Base-by-base conservation (phyloP, 768 basidiomycete species). In the Boletus subparvulus region DNA sequence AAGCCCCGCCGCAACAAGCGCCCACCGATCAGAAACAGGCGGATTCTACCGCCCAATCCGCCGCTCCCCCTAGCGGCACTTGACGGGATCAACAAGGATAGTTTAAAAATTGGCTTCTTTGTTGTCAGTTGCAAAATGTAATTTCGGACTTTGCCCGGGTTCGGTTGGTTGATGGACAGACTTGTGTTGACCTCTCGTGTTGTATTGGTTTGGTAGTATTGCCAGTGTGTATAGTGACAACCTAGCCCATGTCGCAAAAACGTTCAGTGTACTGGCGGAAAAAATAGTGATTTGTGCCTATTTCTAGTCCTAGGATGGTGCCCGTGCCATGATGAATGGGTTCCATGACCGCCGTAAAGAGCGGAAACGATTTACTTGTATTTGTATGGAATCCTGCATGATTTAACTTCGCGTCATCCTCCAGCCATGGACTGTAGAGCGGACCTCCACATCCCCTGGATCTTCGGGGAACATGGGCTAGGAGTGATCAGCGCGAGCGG, bases 391-490 rank as follows among this genome's bases (percentile, higher is more conserved):
- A 28, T 28, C 19, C 7, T 13, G 3, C 5, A 6, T 16, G 13
- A 1, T 16, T 50, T 9, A 44, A 51, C 24, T 42, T 47, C 55
- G 59, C 0, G 69, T 81, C 60, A 93, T 71, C 51, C 73, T 77
- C 91, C 91, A 94, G 3, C 94, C 94, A 64, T 93, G 88, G 2
- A 97, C 94, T 0, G 88, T 92, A 8, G 87, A 81, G 24, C 94
- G 79, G 9, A 94, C 78, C 8, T 80, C 79, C 60, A 84, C 86
- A 51, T 90, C 89, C 10, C 94, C 94, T 1, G 83, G 73, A 73
- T 97, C 94, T 5, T 93, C 84, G 0, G 87, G 88, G 63, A 96
- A 96, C 94, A 96, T 96, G 1, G 88, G 86, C 89, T 92, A 58
- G 3, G 56, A 57, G 49, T 21, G 16, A 43, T 64, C 33, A 16